Evolutionary conservation across 2,329 filamentous ascomycete species (phyloP), one percentile per base, ranked within the genome.

Genomic region (Fusarium vanettenii): DNA sequence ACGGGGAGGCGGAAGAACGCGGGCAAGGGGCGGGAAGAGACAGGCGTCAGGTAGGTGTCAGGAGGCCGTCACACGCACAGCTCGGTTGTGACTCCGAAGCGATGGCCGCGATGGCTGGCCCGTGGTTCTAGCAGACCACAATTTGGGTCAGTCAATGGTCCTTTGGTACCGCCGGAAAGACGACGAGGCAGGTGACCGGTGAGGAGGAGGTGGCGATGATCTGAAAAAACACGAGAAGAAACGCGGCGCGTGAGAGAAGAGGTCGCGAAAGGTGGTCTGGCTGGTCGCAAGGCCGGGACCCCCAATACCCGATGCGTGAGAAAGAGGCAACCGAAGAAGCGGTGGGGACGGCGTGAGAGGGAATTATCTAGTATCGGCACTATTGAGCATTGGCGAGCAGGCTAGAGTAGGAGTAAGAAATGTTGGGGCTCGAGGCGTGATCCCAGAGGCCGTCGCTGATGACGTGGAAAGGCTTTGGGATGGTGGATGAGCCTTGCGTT

Each of bases 261-360:
- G 76, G 76, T 70, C 76, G 71, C 75, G 64, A 71, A 66, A 75
- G 73, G 59, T 64, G 76, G 76, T 68, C 75, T 57, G 71, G 62
- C 59, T 67, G 70, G 74, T 73, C 70, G 64, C 69, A 52, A 60
- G 70, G 73, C 55, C 66, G 65, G 69, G 70, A 41, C 68, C 72
- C 68, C 60, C 60, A 63, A 35, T 52, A n/a, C 43, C 68, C 25
- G 33, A 71, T 52, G 61, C 39, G 59, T 61, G 60, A 72, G 57
- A 64, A 66, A 55, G 27, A 56, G 60, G 59, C 52, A 64, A 55
- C 55, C 41, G 57, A 29, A 39, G 65, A 66, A 66, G 60, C 50
- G 33, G 45, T 39, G 35, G 59, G 39, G 59, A 48, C 37, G 33
- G 22, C 60, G 37, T 16, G 37, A 55, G 60, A 71, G 45, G 66